Evolutionary conservation across 73 alveolate species (phyloP).

Genomic region (Uronychia setigera): DNA sequence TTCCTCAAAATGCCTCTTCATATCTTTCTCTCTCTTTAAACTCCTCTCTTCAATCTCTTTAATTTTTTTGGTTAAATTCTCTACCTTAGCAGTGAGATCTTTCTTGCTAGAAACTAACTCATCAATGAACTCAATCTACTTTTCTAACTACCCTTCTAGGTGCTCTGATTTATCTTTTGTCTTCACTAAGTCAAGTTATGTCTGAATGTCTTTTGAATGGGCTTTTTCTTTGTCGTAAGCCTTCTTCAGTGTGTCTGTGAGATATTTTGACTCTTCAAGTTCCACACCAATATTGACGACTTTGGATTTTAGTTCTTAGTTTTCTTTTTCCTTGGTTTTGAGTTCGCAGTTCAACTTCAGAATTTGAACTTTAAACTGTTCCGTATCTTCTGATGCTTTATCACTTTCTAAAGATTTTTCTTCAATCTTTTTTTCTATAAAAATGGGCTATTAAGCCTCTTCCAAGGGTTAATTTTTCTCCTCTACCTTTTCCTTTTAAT

Average conservation of each 20-base stretch:
- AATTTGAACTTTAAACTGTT: too few species aligned
- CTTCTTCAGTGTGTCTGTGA: background rate
- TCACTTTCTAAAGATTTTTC: too few species aligned
- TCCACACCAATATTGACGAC: background rate
- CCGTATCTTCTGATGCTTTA: too few species aligned
- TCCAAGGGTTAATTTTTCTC: background rate
- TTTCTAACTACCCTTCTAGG: background rate
- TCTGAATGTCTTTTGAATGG: background rate
- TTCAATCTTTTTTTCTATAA: background rate
- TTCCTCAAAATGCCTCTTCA: slow-evolving; percentile 72
- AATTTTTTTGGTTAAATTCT: slow-evolving; percentile 61
- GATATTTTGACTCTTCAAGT: background rate
- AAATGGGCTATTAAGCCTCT: background rate
- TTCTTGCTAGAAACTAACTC: background rate
- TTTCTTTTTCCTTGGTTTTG: background rate
- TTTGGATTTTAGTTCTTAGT: background rate
- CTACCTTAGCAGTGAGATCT: slow-evolving; percentile 55
- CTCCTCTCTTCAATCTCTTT: slow-evolving; percentile 75
- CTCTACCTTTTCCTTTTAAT: background rate
- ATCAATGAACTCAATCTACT: background rate
- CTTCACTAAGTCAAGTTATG: background rate
- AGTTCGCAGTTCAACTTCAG: background rate
- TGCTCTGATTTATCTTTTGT: background rate
- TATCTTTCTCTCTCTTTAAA: slow-evolving; percentile 69
- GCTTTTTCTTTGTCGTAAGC: background rate